phyloP scores from a whole-genome alignment of 129 eudicot genomes.

The Gnaphalium uliginosum region DNA sequence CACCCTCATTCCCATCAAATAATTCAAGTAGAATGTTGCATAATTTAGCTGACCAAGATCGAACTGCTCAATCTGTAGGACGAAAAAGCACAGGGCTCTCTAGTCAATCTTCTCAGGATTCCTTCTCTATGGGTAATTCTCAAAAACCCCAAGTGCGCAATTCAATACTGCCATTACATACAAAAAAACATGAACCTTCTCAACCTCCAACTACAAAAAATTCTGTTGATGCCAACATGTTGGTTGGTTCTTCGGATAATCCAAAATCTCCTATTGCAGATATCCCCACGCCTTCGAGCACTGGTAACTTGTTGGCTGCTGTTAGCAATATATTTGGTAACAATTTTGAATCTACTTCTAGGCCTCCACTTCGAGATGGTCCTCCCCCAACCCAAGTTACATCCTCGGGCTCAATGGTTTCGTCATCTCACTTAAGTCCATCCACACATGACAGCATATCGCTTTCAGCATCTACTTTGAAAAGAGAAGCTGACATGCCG shows the following conservation, averaged over 20 bases:
- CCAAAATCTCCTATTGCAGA: slow-evolving; percentile 38
- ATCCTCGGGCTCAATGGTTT: slow-evolving; percentile 8
- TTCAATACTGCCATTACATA: slow-evolving; percentile 32
- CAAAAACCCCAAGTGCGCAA: slow-evolving; percentile 39
- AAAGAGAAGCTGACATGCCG: slow-evolving; percentile 24
- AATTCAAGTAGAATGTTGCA: slow-evolving; percentile 33
- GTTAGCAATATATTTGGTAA: slow-evolving; percentile 47
- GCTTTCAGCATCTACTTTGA: slow-evolving; percentile 18
- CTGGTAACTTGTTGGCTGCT: slow-evolving; percentile 57
- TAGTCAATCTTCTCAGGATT: slow-evolving; percentile 38
- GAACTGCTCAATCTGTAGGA: slow-evolving; percentile 38
- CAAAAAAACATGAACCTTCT: slow-evolving; percentile 35
- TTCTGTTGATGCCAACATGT: slow-evolving; percentile 29
- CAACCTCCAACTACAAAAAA: slow-evolving; percentile 34
- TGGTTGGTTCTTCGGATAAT: slow-evolving; percentile 40
- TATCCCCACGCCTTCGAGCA: slow-evolving; percentile 38
- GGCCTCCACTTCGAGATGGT: slow-evolving; percentile 35
- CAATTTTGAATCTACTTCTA: slow-evolving; percentile 17
- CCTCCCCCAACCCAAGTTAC: slow-evolving; percentile 17
- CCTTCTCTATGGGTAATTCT: slow-evolving; percentile 31
- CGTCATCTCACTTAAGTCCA: slow-evolving; percentile 17
- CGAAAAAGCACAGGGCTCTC: slow-evolving; percentile 15
- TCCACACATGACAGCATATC: slow-evolving; percentile 29
- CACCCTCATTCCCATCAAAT: slow-evolving; percentile 25
- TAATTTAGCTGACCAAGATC: slow-evolving; percentile 26